Evolutionary conservation across 2,329 filamentous ascomycete genomes (phyloP).

Genomic region (Elsinoe fawcettii): DNA sequence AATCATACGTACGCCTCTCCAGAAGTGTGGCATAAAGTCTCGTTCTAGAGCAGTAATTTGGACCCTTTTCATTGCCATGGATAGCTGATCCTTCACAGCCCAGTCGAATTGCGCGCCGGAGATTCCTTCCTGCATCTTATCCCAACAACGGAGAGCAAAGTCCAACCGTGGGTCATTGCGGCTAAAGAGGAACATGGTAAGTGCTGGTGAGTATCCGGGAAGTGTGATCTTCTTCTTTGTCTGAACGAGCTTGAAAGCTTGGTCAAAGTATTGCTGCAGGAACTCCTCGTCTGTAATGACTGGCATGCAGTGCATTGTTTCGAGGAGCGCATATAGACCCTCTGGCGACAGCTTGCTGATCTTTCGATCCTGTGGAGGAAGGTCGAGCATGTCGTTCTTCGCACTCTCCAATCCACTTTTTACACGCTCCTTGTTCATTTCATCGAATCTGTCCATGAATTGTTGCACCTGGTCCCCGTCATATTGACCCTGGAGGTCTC

Average conservation of each 20-base stretch:
- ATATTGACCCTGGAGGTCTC: slow-evolving; percentile 36
- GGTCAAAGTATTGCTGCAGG: slow-evolving; percentile 60
- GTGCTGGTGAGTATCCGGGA: slow-evolving; percentile 67
- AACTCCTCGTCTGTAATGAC: slow-evolving; percentile 56
- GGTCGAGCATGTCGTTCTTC: slow-evolving; percentile 32
- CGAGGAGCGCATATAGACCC: slow-evolving; percentile 74
- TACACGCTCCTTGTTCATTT: slow-evolving; percentile 40
- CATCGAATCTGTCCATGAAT: slow-evolving; percentile 40
- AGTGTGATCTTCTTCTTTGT: slow-evolving; percentile 71
- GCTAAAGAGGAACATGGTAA: slow-evolving; percentile 78
- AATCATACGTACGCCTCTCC: slow-evolving; percentile 68
- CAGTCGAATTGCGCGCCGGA: slow-evolving; percentile 74
- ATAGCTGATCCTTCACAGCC: slow-evolving; percentile 69
- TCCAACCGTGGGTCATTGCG: slow-evolving; percentile 53
- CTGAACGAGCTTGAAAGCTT: slow-evolving; percentile 73
- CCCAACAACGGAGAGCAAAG: slow-evolving; percentile 65
- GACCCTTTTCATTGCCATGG: slow-evolving; percentile 57
- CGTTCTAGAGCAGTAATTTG: slow-evolving; percentile 47
- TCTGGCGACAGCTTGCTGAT: slow-evolving; percentile 46
- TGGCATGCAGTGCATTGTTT: slow-evolving; percentile 75
- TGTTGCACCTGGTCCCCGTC: slow-evolving; percentile 37
- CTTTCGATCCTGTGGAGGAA: slow-evolving; percentile 44
- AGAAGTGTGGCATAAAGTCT: slow-evolving; percentile 61
- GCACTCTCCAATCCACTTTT: slow-evolving; percentile 36
- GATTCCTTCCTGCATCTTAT: slow-evolving; percentile 56